phyloP scores from a whole-genome alignment of 2,329 filamentous ascomycete genomes.

The Xylaria sp. region DNA sequence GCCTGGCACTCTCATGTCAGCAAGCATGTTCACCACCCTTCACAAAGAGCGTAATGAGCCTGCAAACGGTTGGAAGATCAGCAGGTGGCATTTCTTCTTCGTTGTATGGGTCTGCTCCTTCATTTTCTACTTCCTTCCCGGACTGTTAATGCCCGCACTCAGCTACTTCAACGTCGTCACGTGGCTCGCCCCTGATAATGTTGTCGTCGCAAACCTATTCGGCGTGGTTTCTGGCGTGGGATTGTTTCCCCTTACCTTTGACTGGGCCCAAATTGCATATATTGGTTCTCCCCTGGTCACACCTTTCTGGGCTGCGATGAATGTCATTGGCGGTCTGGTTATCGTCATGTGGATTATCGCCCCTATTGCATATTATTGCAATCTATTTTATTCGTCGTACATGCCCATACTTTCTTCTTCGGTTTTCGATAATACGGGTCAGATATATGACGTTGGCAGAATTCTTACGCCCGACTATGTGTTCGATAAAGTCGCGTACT shows the following conservation, averaged over 20 bases:
- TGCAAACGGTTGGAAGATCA: conserved; percentile 77
- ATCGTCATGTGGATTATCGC: conserved; percentile 82
- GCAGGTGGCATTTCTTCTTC: conserved; percentile 79
- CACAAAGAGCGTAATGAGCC: conserved; percentile 79
- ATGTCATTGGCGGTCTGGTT: conserved; percentile 73
- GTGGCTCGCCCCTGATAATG: conserved; percentile 81
- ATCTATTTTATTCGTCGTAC: conserved; percentile 74
- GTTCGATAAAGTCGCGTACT: conserved; percentile 72
- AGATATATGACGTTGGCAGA: conserved; percentile 73
- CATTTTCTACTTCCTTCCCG: conserved; percentile 78
- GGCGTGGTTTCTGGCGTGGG: conserved; percentile 80
- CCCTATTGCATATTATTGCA: conserved; percentile 74
- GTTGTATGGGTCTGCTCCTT: conserved; percentile 66
- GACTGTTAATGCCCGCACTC: conserved; percentile 73
- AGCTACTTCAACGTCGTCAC: conserved; percentile 87
- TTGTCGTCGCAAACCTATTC: conserved; percentile 82
- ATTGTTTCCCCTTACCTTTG: conserved; percentile 79
- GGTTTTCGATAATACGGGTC: conserved; percentile 80
- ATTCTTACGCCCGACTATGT: conserved; percentile 73
- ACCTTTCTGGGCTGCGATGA: conserved; percentile 81
- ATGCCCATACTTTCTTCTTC: conserved; percentile 81
- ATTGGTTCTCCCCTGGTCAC: conserved; percentile 80
- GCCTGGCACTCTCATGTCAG: conserved; percentile 83
- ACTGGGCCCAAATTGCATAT: conserved; percentile 86
- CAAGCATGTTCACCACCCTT: conserved; percentile 81